Percentiles rank a stretch among this genome's conserved stretches.
phyloP scores from a whole-genome alignment of 345 rosid genomes.

The Arabidopsis arenosa region DNA sequence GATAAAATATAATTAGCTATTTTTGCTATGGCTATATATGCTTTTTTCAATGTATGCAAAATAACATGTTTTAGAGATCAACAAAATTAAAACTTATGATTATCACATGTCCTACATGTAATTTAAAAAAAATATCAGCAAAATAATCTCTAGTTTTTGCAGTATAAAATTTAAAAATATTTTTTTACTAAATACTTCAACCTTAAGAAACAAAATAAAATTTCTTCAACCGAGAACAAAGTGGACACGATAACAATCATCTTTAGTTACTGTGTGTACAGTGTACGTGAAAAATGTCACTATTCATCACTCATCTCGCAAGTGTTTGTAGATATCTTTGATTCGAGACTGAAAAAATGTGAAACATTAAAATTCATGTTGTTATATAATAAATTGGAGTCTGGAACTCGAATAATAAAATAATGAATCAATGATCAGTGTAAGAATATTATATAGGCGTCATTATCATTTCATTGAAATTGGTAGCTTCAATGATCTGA shows the following conservation, averaged over 20 bases:
- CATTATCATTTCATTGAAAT: slow-evolving; percentile 27
- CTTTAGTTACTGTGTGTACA: slow-evolving; percentile 12
- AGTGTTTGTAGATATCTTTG: not conserved
- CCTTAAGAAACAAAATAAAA: not conserved
- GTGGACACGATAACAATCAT: not conserved
- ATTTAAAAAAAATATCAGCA: not conserved
- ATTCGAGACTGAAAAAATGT: not conserved
- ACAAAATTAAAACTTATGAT: not conserved
- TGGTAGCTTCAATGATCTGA: slow-evolving; percentile 18
- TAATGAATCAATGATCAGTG: not conserved
- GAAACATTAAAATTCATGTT: not conserved
- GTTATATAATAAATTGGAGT: slow-evolving; percentile 9
- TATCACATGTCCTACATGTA: not conserved
- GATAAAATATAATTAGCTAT: not conserved
- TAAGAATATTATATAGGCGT: not conserved
- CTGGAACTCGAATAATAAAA: not conserved
- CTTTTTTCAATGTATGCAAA: not conserved
- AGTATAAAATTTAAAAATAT: not conserved
- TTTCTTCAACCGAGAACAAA: not conserved
- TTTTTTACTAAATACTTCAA: not conserved
- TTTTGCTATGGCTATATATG: not conserved
- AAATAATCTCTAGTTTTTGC: not conserved
- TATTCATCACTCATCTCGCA: slow-evolving; percentile 8
- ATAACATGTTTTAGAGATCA: not conserved
- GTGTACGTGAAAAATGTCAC: slow-evolving; percentile 20